Percentiles rank a stretch among this genome's conserved stretches.
Conservation (phyloP, 1,284 basidiomycete genomes). For the Austroboletus niveus region DNA sequence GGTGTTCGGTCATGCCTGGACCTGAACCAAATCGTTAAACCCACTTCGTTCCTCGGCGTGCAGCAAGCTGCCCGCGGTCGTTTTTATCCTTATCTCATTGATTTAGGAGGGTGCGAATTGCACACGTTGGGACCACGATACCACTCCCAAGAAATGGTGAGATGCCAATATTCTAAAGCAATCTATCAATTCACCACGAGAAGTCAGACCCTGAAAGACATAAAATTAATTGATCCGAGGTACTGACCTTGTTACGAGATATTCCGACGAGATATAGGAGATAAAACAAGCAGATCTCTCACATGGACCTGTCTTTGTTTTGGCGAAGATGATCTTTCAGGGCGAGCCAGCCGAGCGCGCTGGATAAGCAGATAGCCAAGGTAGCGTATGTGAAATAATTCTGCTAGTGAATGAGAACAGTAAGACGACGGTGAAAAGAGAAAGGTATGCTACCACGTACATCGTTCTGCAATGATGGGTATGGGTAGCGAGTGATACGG, state of each 20-base stretch:
- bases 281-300: background rate
- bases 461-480: conserved; percentile 9
- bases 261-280: background rate
- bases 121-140: background rate
- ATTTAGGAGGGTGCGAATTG: background rate
- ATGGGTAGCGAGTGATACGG: conserved; percentile 26
- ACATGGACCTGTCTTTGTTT: background rate
- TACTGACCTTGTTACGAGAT: conserved; percentile 1
- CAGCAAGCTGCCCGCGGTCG: background rate
- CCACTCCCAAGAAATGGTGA: background rate
- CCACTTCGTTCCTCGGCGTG: background rate
- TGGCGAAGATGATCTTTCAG: conserved; percentile 12
- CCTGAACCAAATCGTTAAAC: background rate
- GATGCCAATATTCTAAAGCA: background rate
- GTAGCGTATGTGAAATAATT: conserved; percentile 10
- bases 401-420: background rate
- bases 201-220: background rate
- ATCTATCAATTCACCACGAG: background rate
- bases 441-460: conserved; percentile 11
- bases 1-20: background rate
- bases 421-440: background rate
- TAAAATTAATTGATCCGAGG: background rate
- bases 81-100: background rate
- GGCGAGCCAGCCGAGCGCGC: conserved; percentile 24
- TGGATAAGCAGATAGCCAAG: conserved; percentile 21